These are phyloP conservation scores for Strobilomyces confusus DNA, from an alignment of 768 basidiomycete species.

Conservation along the genomic window DNA sequence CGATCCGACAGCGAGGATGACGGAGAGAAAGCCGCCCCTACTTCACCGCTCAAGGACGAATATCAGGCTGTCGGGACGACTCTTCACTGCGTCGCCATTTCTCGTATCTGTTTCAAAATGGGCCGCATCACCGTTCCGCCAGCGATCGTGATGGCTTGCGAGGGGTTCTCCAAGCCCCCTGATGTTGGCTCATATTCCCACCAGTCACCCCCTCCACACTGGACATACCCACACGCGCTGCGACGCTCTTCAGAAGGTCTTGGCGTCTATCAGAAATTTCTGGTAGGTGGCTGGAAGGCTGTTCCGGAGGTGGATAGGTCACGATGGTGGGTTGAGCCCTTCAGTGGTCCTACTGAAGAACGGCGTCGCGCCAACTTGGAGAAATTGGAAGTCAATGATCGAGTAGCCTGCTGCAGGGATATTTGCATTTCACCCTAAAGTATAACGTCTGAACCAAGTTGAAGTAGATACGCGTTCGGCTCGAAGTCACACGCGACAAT, in stretches of 20 bases:
- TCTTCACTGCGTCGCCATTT: slow-evolving; percentile 56
- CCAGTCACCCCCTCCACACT: slow-evolving; percentile 11
- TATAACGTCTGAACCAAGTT: too few species aligned
- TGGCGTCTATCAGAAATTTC: slow-evolving; percentile 40
- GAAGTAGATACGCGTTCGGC: too few species aligned
- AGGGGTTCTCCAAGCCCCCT: slow-evolving; percentile 42
- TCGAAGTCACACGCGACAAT: too few species aligned
- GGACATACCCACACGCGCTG: slow-evolving; percentile 6
- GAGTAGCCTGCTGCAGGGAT: slow-evolving; percentile 4
- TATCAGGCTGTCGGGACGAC: slow-evolving; percentile 45
- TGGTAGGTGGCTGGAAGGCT: slow-evolving; percentile 57
- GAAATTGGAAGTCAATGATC: slow-evolving; percentile 8
- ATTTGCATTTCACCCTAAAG: neutral
- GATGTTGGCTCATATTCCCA: slow-evolving; percentile 10
- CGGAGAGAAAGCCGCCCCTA: too few species aligned
- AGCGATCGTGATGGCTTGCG: slow-evolving; percentile 49
- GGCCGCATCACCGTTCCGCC: slow-evolving; percentile 72
- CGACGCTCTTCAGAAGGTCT: slow-evolving; percentile 11
- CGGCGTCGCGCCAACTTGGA: slow-evolving; percentile 14
- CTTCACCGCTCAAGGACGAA: neutral
- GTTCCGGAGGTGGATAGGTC: slow-evolving; percentile 50
- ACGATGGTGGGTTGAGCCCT: slow-evolving; percentile 64
- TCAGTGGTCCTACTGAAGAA: slow-evolving; percentile 42
- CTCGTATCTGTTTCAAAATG: slow-evolving; percentile 62
- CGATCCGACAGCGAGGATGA: too few species aligned